Conservation (phyloP, 495 filamentous ascomycete genomes). For the Cetradonia linearis region DNA sequence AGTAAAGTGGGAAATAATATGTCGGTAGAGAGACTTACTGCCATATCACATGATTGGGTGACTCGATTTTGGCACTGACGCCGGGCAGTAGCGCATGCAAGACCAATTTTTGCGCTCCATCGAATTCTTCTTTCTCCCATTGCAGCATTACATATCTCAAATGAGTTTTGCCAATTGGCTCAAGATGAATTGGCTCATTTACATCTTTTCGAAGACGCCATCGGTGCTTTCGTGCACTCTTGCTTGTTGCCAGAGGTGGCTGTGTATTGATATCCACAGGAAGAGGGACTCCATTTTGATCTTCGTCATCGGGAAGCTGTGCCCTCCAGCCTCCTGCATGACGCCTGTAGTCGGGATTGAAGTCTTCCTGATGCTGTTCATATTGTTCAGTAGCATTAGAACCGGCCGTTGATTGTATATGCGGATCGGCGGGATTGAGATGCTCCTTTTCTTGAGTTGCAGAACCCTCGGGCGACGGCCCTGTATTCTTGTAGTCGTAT, state of each 20-base stretch:
- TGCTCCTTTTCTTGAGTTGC: neutral
- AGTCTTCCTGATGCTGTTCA: neutral
- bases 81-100: neutral
- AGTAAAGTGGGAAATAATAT: neutral
- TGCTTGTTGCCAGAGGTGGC: no score
- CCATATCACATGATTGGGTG: constrained; percentile 1
- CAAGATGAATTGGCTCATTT: neutral
- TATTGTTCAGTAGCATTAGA: neutral
- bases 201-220: neutral
- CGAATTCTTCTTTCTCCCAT: neutral
- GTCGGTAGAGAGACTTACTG: neutral
- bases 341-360: neutral
- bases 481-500: neutral
- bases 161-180: neutral
- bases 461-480: neutral
- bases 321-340: neutral
- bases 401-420: neutral
- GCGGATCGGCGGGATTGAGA: neutral
- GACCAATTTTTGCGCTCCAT: neutral
- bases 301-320: neutral
- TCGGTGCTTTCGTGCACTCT: neutral
- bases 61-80: neutral
- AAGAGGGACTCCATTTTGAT: neutral
- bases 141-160: neutral
- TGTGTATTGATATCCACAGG: neutral